phyloP scores from a whole-genome alignment of 331 rosid genomes.

The Prunus yedoensis region DNA sequence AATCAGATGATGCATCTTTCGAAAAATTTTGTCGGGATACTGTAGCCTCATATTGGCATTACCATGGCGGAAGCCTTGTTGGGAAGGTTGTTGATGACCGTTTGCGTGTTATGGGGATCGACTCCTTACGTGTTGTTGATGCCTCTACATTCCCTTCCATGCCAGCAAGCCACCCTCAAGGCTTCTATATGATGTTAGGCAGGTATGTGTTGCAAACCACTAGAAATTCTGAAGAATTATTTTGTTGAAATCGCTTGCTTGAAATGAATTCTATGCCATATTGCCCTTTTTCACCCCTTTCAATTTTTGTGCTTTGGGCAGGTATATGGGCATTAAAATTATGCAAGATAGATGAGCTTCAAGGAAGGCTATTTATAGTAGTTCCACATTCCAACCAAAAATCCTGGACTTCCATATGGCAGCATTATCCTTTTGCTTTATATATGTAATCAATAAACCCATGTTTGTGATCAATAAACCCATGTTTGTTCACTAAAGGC shows the following conservation, averaged over 20 bases:
- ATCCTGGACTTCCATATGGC: too few species aligned
- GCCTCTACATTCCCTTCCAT: slow-evolving; percentile 16
- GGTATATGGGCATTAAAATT: slow-evolving; percentile 23
- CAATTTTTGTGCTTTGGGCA: background rate
- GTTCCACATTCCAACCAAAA: too few species aligned
- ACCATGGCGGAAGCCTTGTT: slow-evolving; percentile 32
- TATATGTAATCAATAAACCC: too few species aligned
- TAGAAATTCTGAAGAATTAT: background rate
- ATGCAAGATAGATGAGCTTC: slow-evolving; percentile 16
- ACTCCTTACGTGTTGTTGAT: slow-evolving; percentile 28
- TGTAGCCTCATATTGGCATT: slow-evolving; percentile 27
- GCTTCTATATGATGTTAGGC: slow-evolving; percentile 21
- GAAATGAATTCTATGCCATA: too few species aligned
- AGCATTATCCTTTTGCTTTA: too few species aligned
- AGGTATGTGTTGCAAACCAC: background rate
- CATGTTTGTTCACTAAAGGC: too few species aligned
- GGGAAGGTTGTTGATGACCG: slow-evolving; percentile 26
- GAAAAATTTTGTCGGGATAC: slow-evolving; percentile 8
- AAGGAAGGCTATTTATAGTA: too few species aligned
- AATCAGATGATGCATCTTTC: background rate
- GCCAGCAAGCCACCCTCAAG: slow-evolving; percentile 30
- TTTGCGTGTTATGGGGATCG: slow-evolving; percentile 18
- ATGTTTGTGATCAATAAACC: too few species aligned
- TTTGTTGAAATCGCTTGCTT: background rate
- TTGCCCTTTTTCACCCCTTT: background rate